phyloP scores from a whole-genome alignment of 225 moss, liverwort and hornwort genomes.

The Antitrichia curtipendula region DNA sequence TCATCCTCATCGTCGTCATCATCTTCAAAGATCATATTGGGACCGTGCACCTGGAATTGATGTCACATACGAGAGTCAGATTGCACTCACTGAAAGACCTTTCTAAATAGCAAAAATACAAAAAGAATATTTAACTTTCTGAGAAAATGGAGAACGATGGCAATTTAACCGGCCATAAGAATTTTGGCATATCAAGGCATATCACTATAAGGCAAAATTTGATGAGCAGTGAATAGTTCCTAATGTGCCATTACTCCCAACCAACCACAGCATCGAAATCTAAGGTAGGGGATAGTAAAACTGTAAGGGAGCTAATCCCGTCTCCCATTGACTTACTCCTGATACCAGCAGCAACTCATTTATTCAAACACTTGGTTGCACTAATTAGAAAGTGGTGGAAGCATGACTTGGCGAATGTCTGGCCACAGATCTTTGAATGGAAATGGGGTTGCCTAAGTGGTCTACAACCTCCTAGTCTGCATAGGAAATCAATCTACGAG shows the following conservation, averaged over 20 bases:
- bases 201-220: background rate
- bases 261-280: background rate
- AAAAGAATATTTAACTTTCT: background rate
- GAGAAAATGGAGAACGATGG: background rate
- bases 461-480: background rate
- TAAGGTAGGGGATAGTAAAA: background rate
- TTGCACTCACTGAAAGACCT: background rate
- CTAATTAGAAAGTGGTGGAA: background rate
- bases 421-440: background rate
- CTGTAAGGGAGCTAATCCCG: background rate
- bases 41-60: constrained; percentile 48
- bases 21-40: constrained; percentile 43
- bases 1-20: constrained; percentile 53
- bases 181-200: background rate
- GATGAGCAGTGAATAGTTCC: background rate
- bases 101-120: background rate
- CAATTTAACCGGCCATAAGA: background rate
- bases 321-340: background rate
- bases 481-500: background rate
- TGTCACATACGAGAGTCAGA: background rate
- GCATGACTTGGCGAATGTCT: background rate
- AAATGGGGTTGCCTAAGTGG: background rate
- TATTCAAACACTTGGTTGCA: background rate
- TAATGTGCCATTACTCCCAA: background rate
- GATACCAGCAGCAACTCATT: background rate